Percentiles rank a stretch among this genome's conserved stretches.
These are phyloP conservation scores for Poterioochromonas sp. DNA, from an alignment of 352 stramenopile genomes.

Conservation along the genomic window DNA sequence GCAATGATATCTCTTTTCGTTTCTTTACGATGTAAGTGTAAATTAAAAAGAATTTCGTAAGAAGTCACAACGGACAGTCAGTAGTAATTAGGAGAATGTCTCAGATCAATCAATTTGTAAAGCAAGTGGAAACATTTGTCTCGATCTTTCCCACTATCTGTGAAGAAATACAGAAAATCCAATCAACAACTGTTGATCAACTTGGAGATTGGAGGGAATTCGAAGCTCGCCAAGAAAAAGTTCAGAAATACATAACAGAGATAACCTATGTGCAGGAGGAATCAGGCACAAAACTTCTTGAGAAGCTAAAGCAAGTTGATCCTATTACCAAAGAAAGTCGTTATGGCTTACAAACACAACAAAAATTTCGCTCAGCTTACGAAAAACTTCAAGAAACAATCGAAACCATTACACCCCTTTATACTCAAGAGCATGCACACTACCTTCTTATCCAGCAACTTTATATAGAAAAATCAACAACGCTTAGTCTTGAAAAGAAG, in stretches of 20 bases:
- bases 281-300: background rate
- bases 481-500: background rate
- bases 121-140: background rate
- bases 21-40: too few relatives aligned
- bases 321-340: background rate
- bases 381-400: background rate
- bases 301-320: conserved; percentile 8
- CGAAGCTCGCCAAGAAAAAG: background rate
- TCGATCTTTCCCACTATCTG: too few relatives aligned
- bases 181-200: background rate
- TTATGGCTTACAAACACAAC: background rate
- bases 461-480: background rate
- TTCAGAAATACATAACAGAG: background rate
- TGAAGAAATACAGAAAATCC: background rate
- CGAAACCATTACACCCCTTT: background rate
- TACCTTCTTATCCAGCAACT: background rate
- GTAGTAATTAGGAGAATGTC: background rate
- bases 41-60: too few relatives aligned
- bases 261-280: background rate
- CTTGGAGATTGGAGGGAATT: background rate
- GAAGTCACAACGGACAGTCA: background rate
- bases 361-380: background rate
- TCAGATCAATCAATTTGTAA: background rate
- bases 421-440: background rate
- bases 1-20: too few relatives aligned